A percentile compares a stretch with the other conserved stretches of the same genome.
These are phyloP conservation scores for Pleurotus cornucopiae DNA, from an alignment of 768 basidiomycete species.

Conservation along the genomic window DNA sequence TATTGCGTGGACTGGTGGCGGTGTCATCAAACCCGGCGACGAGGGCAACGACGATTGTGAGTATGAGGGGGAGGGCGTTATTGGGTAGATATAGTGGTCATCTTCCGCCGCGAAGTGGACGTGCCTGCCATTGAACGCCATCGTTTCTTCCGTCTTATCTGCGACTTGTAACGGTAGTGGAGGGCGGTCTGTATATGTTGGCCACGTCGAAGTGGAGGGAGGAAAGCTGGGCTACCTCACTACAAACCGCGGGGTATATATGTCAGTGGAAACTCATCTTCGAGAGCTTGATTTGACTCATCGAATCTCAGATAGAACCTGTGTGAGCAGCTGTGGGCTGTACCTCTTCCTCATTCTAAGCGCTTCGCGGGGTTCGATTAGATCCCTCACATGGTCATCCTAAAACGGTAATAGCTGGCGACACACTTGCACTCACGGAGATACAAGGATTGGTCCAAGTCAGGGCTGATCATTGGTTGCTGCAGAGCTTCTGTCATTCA, in stretches of 20 bases:
- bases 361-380: background rate
- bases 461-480: background rate
- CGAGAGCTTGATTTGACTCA: background rate
- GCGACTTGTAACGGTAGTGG: background rate
- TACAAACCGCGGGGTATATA: background rate
- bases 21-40: conserved; percentile 4
- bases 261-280: background rate
- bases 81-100: conserved; percentile 3
- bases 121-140: background rate
- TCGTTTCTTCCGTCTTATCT: background rate
- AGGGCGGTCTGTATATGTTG: background rate
- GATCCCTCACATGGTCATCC: background rate
- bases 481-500: no score
- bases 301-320: background rate
- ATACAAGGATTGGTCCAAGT: background rate
- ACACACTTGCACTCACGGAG: background rate
- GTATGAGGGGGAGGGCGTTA: conserved; percentile 3
- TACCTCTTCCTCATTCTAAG: background rate
- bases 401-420: background rate
- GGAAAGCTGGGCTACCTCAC: background rate
- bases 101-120: conserved; percentile 6
- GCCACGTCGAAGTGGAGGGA: background rate
- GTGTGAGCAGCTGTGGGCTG: background rate
- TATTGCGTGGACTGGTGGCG: background rate
- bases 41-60: conserved; percentile 1